Evolutionary conservation across 164 flowering plant genomes (phyloP), one percentile per base, ranked within the genome.

Genomic region (Paratinospora sagittata): DNA sequence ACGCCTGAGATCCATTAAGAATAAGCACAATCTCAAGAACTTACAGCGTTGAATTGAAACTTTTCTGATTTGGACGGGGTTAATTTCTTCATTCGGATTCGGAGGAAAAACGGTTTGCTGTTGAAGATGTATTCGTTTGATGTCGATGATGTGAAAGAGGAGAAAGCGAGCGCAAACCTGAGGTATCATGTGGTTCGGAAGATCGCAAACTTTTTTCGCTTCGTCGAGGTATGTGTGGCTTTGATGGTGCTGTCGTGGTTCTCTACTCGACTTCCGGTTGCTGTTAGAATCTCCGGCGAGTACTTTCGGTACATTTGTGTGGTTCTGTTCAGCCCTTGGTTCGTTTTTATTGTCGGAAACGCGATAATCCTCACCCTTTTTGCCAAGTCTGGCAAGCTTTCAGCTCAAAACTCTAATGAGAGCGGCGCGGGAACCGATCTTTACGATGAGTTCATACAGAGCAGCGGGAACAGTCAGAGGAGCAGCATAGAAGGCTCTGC

Each of bases 271-370:
- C 70, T 90, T 19, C 85, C 88, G 0, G 8, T 58, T 30, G 78
- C 85, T 6, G 69, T 84, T 66, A 79, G 69, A 66, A 64, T 62
- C 66, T 81, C 85, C 26, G 79, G 84, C 17, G 85, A 63, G 33
- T 78, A 74, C 43, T 78, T 85, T 76, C 74, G 78, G 26, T 74
- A 71, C 47, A n/a, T 84, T 16, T 74, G 72, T 3, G 57, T 62
- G 27, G 19, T 75, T 27, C 55, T 85, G 7, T 70, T 71, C 13
- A 85, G 84, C 41, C 90, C 90, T 26, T 68, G 77, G 14, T 81
- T 87, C 39, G 84, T 87, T 19, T 90, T 90, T 76, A 24, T 90
- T 0, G 12, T 87, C 39, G 90, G 92, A 8, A 90, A 90, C 78
- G 87, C 74, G 67, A 65, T 88, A 73, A 61, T 87, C 74, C 57